Evolutionary conservation across 1,284 basidiomycete species (phyloP), one percentile per base, ranked within the genome.

Genomic region (Sporisorium graminicola): DNA sequence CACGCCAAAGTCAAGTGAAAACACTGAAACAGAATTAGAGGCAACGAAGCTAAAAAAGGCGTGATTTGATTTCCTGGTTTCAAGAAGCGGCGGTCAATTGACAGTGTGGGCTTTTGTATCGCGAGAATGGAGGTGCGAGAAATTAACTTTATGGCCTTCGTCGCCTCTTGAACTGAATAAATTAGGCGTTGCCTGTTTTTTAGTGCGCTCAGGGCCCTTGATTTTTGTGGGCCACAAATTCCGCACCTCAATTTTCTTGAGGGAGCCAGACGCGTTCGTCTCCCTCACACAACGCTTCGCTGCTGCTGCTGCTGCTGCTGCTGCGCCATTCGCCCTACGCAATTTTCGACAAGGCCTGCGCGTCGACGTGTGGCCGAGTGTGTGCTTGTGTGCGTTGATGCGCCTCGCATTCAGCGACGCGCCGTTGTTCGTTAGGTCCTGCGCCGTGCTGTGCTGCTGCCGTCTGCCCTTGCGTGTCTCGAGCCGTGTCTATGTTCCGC

Each of bases 111-210:
- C 27, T 9, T 2, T 31, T 3, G 33, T 16, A 10, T n/a, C n/a
- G n/a, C n/a, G n/a, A n/a, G n/a, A n/a, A n/a, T n/a, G n/a, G n/a
- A n/a, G n/a, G n/a, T n/a, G n/a, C n/a, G n/a, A n/a, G n/a, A n/a
- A n/a, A n/a, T n/a, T n/a, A n/a, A n/a, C n/a, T n/a, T 53, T 65
- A 27, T 26, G 50, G 66, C 43, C 60, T 63, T 69, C 66, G 66
- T 63, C 52, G 66, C 60, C 66, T 10, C 13, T 47, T n/a, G 35
- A 43, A 14, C 24, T 5, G 40, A 62, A 54, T 56, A 27, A 40
- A 37, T 14, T n/a, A 13, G 22, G 37, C 37, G 5, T n/a, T 20
- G 40, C 44, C 44, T 27, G 1, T 12, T 2, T 47, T 27, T 18
- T 5, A 31, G 29, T 31, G 29, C 18, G 47, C 29, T 33, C 29